A percentile compares a stretch with the other conserved stretches of the same genome.
Evolutionary conservation across 495 filamentous ascomycete genomes (phyloP).

Genomic region (Neurospora sp.): DNA sequence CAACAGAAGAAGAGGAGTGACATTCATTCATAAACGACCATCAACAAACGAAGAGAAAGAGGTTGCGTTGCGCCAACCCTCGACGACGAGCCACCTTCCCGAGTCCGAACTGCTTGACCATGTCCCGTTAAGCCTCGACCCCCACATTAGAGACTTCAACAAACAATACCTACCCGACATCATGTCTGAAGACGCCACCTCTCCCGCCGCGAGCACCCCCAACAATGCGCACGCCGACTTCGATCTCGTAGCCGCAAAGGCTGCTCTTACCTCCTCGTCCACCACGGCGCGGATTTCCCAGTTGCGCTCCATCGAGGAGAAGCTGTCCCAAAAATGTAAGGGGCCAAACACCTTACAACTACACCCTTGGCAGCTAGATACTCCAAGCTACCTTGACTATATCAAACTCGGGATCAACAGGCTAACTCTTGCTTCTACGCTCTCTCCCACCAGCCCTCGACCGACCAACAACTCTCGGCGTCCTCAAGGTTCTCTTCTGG

Average conservation of each 20-base stretch:
- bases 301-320: constrained; percentile 37
- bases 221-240: constrained; percentile 22
- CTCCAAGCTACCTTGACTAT: not conserved
- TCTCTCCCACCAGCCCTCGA: constrained; percentile 28
- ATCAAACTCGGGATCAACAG: not conserved
- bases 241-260: constrained; percentile 24
- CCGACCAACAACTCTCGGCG: constrained; percentile 17
- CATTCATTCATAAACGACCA: not conserved
- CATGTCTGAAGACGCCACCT: constrained; percentile 34
- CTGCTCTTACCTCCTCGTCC: constrained; percentile 40
- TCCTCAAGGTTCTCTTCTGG: constrained; percentile 66
- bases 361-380: not conserved
- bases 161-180: constrained; percentile 18
- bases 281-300: constrained; percentile 33
- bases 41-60: not conserved
- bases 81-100: not conserved
- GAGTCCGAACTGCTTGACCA: constrained; percentile 10
- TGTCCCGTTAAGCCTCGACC: constrained; percentile 10
- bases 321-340: constrained; percentile 36
- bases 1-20: not conserved
- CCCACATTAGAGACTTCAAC: not conserved
- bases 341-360: not conserved
- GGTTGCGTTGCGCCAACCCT: not conserved
- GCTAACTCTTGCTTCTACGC: not conserved
- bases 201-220: not conserved